Evolutionary conservation across 2,329 filamentous ascomycete genomes (phyloP).

Genomic region (Neoascochyta sp.): DNA sequence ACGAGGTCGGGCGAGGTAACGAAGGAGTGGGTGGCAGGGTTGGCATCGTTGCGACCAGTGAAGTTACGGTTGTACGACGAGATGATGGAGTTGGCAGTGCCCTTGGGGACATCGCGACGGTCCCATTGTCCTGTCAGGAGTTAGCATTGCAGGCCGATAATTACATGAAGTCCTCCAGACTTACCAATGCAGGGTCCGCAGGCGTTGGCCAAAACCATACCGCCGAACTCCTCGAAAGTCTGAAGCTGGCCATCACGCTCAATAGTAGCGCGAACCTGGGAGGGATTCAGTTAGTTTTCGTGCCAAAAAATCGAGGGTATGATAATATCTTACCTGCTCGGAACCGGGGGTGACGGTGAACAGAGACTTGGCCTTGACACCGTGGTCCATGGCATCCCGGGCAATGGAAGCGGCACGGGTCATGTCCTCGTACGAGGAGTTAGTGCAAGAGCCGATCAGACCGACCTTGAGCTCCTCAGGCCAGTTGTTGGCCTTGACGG

Average conservation of each 20-base stretch:
- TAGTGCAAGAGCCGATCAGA: constrained; percentile 97
- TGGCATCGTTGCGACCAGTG: constrained; percentile 94
- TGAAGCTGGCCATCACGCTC: constrained; percentile 80
- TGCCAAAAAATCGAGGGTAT: too few species aligned
- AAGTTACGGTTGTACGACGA: constrained; percentile 99
- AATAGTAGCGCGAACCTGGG: constrained; percentile 69
- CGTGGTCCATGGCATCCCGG: constrained; percentile 84
- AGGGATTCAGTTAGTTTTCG: too few species aligned
- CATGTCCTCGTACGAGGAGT: constrained; percentile 88
- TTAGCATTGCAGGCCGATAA: constrained; percentile 4
- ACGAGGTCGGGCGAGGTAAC: constrained; percentile 88
- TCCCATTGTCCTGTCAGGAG: constrained; percentile 69
- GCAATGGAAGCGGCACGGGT: constrained; percentile 87
- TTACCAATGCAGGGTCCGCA: constrained; percentile 59
- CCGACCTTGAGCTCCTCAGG: constrained; percentile 95
- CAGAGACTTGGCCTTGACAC: constrained; percentile 85
- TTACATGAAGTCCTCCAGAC: constrained; percentile 1
- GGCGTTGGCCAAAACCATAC: constrained; percentile 90
- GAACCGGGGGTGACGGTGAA: constrained; percentile 96
- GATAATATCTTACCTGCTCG: constrained; percentile 62
- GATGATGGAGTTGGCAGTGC: constrained; percentile 91
- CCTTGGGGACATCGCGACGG: constrained; percentile 89
- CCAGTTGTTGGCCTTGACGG: constrained; percentile 92
- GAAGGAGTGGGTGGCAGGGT: constrained; percentile 91
- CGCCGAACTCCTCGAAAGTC: constrained; percentile 95